Conservation (phyloP, 257 asterid species). For the Thymus quinquecostatus region DNA sequence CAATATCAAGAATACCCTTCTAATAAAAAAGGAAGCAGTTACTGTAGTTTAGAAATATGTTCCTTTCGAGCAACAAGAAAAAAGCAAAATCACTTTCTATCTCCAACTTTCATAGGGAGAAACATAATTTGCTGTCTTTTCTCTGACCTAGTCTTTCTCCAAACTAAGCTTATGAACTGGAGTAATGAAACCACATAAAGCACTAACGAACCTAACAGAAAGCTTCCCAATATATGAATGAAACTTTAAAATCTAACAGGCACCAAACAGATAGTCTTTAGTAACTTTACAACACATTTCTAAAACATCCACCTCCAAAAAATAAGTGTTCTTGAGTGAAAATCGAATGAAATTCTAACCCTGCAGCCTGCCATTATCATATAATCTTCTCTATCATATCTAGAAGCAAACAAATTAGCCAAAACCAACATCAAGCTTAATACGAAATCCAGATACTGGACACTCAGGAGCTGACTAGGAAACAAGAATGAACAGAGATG, state of each 20-base stretch:
- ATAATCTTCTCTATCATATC: constrained; percentile 7
- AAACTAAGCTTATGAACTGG: neutral
- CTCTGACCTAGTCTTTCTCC: neutral
- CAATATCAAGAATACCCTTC: neutral
- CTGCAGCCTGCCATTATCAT: neutral
- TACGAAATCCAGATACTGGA: neutral
- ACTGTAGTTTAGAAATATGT: neutral
- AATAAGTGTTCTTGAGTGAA: neutral
- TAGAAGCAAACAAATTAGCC: neutral
- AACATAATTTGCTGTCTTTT: constrained; percentile 5
- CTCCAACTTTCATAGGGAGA: neutral
- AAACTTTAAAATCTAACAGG: neutral
- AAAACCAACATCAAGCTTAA: neutral
- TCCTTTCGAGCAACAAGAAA: constrained; percentile 12
- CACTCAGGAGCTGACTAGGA: constrained; percentile 3
- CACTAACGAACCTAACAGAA: constrained; percentile 4
- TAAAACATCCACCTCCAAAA: neutral
- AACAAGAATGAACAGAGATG: constrained; percentile 11
- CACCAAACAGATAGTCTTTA: no score
- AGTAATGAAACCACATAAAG: constrained; percentile 18
- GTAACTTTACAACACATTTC: neutral
- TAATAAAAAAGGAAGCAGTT: neutral
- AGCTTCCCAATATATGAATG: neutral
- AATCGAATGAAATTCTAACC: neutral
- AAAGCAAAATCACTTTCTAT: constrained; percentile 13